These are phyloP conservation scores for Durusdinium trenchii DNA, from an alignment of 73 alveolate genomes.

Conservation along the genomic window DNA sequence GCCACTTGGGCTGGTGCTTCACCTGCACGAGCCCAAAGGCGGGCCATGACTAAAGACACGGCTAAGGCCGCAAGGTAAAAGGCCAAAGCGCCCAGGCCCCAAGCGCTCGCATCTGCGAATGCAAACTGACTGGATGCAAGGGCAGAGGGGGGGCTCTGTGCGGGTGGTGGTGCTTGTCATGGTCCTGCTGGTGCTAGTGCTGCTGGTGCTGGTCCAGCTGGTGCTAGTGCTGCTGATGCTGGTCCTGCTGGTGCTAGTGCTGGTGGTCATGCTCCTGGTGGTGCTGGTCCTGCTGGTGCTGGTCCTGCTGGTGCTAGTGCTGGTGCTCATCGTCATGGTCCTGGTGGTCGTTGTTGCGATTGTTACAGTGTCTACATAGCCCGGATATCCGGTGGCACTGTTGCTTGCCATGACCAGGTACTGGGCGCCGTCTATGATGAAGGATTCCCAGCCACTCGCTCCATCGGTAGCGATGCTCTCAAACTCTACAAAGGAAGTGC, in stretches of 20 bases:
- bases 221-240: too few species aligned
- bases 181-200: background rate
- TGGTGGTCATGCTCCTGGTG: background rate
- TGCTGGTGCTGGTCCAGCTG: background rate
- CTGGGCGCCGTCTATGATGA: background rate
- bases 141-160: background rate
- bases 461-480: background rate
- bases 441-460: background rate
- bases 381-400: background rate
- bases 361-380: background rate
- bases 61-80: background rate
- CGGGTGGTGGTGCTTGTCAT: background rate
- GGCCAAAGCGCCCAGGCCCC: background rate
- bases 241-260: background rate
- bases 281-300: background rate
- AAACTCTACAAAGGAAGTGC: background rate
- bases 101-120: background rate
- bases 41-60: background rate
- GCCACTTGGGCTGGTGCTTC: background rate
- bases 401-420: background rate
- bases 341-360: background rate
- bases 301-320: background rate
- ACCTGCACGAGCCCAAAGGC: background rate
- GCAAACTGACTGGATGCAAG: background rate
- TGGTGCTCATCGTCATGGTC: background rate